These are phyloP conservation scores for Sonneratia caseolaris DNA, from an alignment of 345 rosid species.

Conservation along the genomic window DNA sequence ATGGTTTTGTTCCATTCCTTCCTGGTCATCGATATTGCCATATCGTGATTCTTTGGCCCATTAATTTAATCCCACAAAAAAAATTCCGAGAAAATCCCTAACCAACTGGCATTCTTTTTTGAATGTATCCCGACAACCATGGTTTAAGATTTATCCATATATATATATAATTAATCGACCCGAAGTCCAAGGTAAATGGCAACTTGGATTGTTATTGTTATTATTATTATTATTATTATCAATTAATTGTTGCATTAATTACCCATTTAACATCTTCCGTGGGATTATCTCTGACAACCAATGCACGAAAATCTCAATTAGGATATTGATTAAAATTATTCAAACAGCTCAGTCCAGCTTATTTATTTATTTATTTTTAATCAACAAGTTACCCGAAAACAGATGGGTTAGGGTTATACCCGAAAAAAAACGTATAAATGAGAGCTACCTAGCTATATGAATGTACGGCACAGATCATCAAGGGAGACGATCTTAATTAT, in stretches of 20 bases:
- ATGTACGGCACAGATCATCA: too few relatives aligned
- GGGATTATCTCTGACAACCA: conserved; percentile 2
- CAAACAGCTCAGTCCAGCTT: neutral
- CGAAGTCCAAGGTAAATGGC: neutral
- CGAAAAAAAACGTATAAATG: too few relatives aligned
- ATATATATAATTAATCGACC: neutral
- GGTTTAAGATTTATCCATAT: neutral
- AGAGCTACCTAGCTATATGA: too few relatives aligned
- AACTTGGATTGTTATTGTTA: neutral
- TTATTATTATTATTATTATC: too few relatives aligned
- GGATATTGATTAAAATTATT: neutral
- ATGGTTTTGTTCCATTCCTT: conserved; percentile 2
- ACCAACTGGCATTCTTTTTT: conserved; percentile 10
- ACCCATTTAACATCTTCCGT: conserved; percentile 6
- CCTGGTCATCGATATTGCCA: neutral
- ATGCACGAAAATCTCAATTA: neutral
- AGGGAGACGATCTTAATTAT: too few relatives aligned
- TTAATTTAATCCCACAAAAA: neutral
- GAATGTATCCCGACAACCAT: neutral
- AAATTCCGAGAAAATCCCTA: neutral
- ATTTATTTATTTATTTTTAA: neutral
- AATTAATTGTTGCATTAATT: neutral
- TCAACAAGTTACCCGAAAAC: neutral
- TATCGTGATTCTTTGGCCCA: conserved; percentile 3
- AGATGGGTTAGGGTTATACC: neutral